These are phyloP conservation scores for Petrea volubilis DNA, from an alignment of 257 asterid genomes.

Conservation along the genomic window DNA sequence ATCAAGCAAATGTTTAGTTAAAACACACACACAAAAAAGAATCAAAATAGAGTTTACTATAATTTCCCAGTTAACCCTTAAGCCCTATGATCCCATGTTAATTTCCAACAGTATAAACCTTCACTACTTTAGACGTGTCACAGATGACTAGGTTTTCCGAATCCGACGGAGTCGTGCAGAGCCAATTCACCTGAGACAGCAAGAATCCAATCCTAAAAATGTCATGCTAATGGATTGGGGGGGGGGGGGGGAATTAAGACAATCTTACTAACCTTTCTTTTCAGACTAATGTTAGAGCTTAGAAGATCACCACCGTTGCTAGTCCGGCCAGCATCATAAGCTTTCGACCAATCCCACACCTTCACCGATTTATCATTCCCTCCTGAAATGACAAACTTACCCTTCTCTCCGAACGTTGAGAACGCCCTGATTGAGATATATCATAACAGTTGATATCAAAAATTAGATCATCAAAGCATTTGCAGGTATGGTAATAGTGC, in stretches of 20 bases:
- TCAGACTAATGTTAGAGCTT: conserved; percentile 48
- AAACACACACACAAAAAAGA: no score
- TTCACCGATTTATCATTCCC: conserved; percentile 84
- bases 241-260: not conserved
- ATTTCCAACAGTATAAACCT: conserved; percentile 62
- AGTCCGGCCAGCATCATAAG: conserved; percentile 38
- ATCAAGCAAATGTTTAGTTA: not conserved
- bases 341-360: conserved; percentile 84
- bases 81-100: not conserved
- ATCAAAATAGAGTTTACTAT: no score
- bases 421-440: conserved; percentile 55
- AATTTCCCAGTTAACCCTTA: no score
- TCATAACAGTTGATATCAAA: not conserved
- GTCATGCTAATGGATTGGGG: not conserved
- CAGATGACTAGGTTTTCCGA: conserved; percentile 85
- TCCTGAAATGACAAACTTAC: conserved; percentile 81
- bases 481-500: no score
- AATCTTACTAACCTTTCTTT: conserved; percentile 57
- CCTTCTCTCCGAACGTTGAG: conserved; percentile 82
- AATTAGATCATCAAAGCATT: not conserved
- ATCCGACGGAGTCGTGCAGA: conserved; percentile 80
- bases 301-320: conserved; percentile 34
- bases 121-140: conserved; percentile 82
- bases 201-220: conserved; percentile 16
- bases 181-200: conserved; percentile 78